These are phyloP conservation scores for Pythium insidiosum DNA, from an alignment of 352 stramenopile species.

Conservation along the genomic window DNA sequence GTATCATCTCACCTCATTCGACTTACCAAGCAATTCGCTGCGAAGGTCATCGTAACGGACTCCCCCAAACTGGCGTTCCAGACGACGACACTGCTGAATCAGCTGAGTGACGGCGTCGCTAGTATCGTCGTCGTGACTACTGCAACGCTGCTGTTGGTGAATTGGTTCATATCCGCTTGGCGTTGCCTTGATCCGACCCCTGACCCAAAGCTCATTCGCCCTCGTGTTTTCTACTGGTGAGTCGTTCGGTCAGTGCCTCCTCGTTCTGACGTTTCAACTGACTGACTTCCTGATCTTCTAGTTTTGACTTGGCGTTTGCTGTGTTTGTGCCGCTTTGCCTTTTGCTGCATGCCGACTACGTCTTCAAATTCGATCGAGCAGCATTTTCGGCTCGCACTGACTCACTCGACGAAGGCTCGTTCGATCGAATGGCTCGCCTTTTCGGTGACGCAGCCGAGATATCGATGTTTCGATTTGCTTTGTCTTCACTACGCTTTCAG, in stretches of 20 bases:
- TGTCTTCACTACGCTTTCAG: too few species aligned
- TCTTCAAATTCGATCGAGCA: conserved; percentile 33
- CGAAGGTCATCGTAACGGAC: too few species aligned
- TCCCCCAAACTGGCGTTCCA: conserved; percentile 5
- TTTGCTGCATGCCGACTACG: conserved; percentile 27
- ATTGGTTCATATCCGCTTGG: conserved; percentile 2
- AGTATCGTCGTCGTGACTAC: neutral
- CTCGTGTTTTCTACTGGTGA: conserved; percentile 11
- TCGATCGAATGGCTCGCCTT: conserved; percentile 30
- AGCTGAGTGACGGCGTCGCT: neutral
- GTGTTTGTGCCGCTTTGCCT: conserved; percentile 39
- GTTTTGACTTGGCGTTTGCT: conserved; percentile 57
- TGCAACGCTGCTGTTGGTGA: neutral
- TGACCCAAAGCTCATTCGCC: neutral
- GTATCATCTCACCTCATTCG: too few species aligned
- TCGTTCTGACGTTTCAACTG: neutral
- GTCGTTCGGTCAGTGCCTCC: too few species aligned
- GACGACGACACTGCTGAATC: neutral
- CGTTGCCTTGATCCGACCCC: neutral
- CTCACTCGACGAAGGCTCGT: conserved; percentile 16
- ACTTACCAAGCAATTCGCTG: too few species aligned
- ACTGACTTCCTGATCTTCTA: too few species aligned
- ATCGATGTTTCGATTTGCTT: conserved; percentile 31
- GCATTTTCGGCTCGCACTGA: conserved; percentile 26
- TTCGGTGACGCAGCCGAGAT: conserved; percentile 36